phyloP scores from a whole-genome alignment of 345 rosid species.

The Lumnitzera littorea region DNA sequence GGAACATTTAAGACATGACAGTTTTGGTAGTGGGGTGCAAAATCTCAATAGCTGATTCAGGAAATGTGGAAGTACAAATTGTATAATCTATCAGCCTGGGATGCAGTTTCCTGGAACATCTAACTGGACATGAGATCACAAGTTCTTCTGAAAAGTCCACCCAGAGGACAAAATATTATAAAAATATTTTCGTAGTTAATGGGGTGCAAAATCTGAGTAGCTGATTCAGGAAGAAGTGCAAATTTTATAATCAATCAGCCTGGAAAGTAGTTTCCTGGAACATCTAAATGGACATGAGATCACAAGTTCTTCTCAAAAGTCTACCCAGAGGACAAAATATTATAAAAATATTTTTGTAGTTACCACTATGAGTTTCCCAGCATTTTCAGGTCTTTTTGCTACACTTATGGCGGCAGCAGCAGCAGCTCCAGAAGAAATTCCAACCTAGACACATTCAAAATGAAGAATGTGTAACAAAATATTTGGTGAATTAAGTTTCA shows the following conservation, averaged over 20 bases:
- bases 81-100: too few relatives aligned
- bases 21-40: too few relatives aligned
- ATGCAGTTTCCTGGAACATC: too few relatives aligned
- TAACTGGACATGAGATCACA: too few relatives aligned
- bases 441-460: conserved; percentile 41
- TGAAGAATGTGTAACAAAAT: neutral
- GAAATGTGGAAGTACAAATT: too few relatives aligned
- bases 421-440: conserved; percentile 95
- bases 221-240: too few relatives aligned
- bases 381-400: conserved; percentile 79
- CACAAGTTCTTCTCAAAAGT: neutral
- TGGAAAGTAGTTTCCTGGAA: too few relatives aligned
- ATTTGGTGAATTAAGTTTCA: neutral
- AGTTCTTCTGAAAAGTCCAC: neutral
- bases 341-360: conserved; percentile 7
- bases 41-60: too few relatives aligned
- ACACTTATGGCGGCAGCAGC: conserved; percentile 84
- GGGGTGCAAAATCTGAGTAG: too few relatives aligned
- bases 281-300: too few relatives aligned
- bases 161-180: neutral
- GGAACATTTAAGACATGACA: too few relatives aligned
- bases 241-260: too few relatives aligned
- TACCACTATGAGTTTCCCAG: conserved; percentile 82
- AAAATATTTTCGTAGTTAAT: conserved; percentile 14
- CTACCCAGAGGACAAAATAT: neutral